Evolutionary conservation across 2,329 filamentous ascomycete species (phyloP), one percentile per base, ranked within the genome.

Genomic region (Talaromyces piceae): DNA sequence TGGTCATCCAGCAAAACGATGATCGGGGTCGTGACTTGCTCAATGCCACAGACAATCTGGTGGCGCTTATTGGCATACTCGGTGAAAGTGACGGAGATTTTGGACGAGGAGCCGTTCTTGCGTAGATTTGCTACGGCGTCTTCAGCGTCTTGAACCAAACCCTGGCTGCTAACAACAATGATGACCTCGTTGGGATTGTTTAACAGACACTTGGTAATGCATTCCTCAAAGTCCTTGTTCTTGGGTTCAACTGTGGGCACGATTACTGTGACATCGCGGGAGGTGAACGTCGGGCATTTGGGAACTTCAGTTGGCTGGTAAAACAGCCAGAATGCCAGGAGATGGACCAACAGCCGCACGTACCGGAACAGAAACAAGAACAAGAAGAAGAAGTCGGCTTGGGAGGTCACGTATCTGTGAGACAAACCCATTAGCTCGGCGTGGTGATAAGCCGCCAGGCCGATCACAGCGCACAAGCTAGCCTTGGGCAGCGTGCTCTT

Each of bases 1-100:
- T 79, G 75, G 59, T 81, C 78, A 54, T 82, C 78, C 12, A 72
- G 66, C 2, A 76, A 61, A 5, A 79, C 63, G 0, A 72, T 72
- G 47, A 82, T 67, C 0, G 58, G 5, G 0, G 76, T 77, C 0
- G 56, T 44, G 30, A 75, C 64, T 0, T 58, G 39, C 0, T 59
- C 53, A 7, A 79, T 59, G 0, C 69, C 77, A 2, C 61, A 58
- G 1, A 65, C 65, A 3, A 80, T 60, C 54, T 82, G 78, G 1
- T 55, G 44, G 0, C 79, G 75, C 63, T 80, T 80, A 62, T 72
- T 77, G 2, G 74, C 66, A 1, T 64, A 54, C 0, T 54, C 23
- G 0, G 66, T 62, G 0, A 63, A 56, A 0, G 65, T 55, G 3
- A 77, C 64, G 0, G 43, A 56, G 52, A 62, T 59, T 4, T 3